Percentiles rank a stretch among this genome's conserved stretches.
These are phyloP conservation scores for Rhodotorula glutinis DNA, from an alignment of 1,284 basidiomycete genomes.

Conservation along the genomic window DNA sequence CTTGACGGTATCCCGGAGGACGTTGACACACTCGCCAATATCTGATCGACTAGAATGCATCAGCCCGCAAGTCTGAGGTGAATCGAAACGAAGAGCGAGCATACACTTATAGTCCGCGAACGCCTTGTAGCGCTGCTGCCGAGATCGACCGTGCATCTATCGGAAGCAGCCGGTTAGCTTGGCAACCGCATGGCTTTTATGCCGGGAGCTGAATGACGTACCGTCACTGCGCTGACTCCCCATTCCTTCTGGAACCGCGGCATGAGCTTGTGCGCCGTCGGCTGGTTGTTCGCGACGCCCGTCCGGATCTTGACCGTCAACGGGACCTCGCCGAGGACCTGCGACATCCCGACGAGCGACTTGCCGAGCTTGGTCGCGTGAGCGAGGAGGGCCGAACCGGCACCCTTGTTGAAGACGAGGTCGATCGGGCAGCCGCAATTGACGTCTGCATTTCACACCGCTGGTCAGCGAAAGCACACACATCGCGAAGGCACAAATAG, in stretches of 20 bases:
- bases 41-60: slow-evolving; percentile 46
- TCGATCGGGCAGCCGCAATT: slow-evolving; percentile 98
- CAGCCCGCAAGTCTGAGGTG: background rate
- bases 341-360: slow-evolving; percentile 87
- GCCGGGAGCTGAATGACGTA: slow-evolving; percentile 47
- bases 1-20: slow-evolving; percentile 70
- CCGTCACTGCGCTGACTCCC: slow-evolving; percentile 75
- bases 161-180: too few species aligned
- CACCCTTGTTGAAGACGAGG: slow-evolving; percentile 72
- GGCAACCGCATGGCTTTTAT: too few species aligned
- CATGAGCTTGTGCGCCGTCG: slow-evolving; percentile 89
- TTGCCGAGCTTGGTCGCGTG: slow-evolving; percentile 75
- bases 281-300: slow-evolving; percentile 72
- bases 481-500: background rate
- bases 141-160: slow-evolving; percentile 90
- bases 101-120: slow-evolving; percentile 58
- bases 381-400: slow-evolving; percentile 66
- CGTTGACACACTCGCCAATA: slow-evolving; percentile 78
- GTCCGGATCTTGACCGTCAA: slow-evolving; percentile 94
- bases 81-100: background rate
- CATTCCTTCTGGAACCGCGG: slow-evolving; percentile 75
- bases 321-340: slow-evolving; percentile 84
- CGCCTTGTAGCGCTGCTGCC: slow-evolving; percentile 70
- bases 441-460: slow-evolving; percentile 75
- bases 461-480: slow-evolving; percentile 14